Evolutionary conservation across 495 filamentous ascomycete genomes (phyloP), one percentile per base, ranked within the genome.

Genomic region (Penicillium macrosclerotiorum): DNA sequence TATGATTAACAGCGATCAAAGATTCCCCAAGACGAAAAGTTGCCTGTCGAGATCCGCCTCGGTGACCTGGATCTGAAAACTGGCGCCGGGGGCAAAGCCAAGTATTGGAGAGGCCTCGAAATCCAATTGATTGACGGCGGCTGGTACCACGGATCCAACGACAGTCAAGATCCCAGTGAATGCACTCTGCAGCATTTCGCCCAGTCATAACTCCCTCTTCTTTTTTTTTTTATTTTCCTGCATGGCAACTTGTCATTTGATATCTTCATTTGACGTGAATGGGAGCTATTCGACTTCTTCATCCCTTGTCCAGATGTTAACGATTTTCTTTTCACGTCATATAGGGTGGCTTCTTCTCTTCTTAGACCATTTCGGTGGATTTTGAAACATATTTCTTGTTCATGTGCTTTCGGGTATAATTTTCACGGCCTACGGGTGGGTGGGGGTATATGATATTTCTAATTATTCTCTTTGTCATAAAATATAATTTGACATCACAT

Each of bases 61-160:
- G 91, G 84, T 0, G 93, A 98, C 64, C 70, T 96, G 32, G 93
- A 98, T 62, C 74, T 88, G 54, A 98, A 98, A 69, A 83, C 80
- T n/a, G 68, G 77, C 11, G 70, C 71, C 4, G 80, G 76, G 9
- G 76, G 74, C 6, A 95, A 95, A 65, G 62, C 81, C 31, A 59
- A 69, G 18, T 86, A 92, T 51, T 98, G 93, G 93, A 63, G 70
- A 47, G 67, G 67, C 5, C 63, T 78, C 4, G 90, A 96, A 65
- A 51, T 57, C 37, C 61, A 64, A 12, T 60, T 96, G 43, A 75
- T 84, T 37, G 65, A 79, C 1, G 83, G 77, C 8, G 89, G 88
- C 9, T 96, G 86, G 81, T 96, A 96, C 64, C 62, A 59, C 17
- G 80, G 77, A 5, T 43, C 41, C 16, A 60, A 65, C 58, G 59